These are phyloP conservation scores for Colletotrichum sp. DNA, from an alignment of 2,329 filamentous ascomycete genomes.

Conservation along the genomic window DNA sequence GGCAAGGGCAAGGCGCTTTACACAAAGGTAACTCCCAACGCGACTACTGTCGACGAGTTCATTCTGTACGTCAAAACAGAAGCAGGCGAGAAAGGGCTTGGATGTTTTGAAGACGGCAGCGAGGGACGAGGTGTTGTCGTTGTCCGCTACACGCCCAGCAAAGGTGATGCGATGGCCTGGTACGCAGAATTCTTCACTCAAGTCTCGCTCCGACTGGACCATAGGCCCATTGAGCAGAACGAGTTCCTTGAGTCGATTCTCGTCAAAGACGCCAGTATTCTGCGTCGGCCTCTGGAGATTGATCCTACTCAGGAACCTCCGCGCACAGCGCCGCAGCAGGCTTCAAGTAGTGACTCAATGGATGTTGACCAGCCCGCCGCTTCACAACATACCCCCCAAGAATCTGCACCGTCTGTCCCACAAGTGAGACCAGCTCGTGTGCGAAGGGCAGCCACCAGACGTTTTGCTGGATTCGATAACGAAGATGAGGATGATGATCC, in stretches of 20 bases:
- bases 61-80: constrained; percentile 76
- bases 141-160: constrained; percentile 70
- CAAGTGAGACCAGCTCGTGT: constrained; percentile 24
- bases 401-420: constrained; percentile 22
- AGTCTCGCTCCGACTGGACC: constrained; percentile 75
- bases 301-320: constrained; percentile 37
- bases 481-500: constrained; percentile 46
- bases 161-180: constrained; percentile 65
- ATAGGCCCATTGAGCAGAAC: constrained; percentile 84
- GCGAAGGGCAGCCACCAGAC: constrained; percentile 38
- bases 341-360: constrained; percentile 19
- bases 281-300: constrained; percentile 71
- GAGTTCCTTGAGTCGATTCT: constrained; percentile 93
- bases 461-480: constrained; percentile 76
- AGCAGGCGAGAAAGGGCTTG: constrained; percentile 74
- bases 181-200: constrained; percentile 70
- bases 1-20: constrained; percentile 84
- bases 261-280: constrained; percentile 72
- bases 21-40: constrained; percentile 61
- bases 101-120: constrained; percentile 66
- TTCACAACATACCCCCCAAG: constrained; percentile 10
- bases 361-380: constrained; percentile 25
- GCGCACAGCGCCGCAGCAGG: constrained; percentile 22
- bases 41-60: constrained; percentile 76
- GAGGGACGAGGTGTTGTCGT: constrained; percentile 76